Base-by-base conservation (phyloP, 2,329 filamentous ascomycete species). In the Fusarium miscanthi region DNA sequence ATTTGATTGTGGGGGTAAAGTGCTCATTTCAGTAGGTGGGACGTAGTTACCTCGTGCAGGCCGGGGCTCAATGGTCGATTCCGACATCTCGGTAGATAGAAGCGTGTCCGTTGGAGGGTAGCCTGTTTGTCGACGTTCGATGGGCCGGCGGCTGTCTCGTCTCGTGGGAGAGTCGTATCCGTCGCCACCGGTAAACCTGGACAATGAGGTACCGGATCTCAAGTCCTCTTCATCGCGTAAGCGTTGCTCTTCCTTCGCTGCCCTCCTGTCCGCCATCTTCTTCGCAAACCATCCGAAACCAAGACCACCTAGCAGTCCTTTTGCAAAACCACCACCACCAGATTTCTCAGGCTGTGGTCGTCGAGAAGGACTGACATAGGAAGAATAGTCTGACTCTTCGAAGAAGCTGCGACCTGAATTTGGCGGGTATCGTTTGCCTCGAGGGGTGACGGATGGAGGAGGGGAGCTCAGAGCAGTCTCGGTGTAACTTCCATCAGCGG, bases 141-240 rank as follows among this genome's bases (percentile, higher is more conserved):
- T 73, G 16, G 78, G 75, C n/a, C 81, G 78, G 8, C 79, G 80
- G 21, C 77, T 75, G 35, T 75, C 67, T 42, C 74, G 82, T 52
- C 86, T 82, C 0, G 84, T 80, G 4, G 88, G 86, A 21, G 86
- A 86, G 6, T 84, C 83, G 66, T 87, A 85, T 31, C 91, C 91
- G 78, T 94, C 93, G 33, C 89, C 92, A 4, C 89, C 92, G 5
- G 92, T 94, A 69, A 89, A 94, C 74, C 86, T 86, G 27, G 90
- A 89, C n/a, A 87, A 85, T 37, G 87, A 87, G 40, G 88, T 88
- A 9, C 93, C 87, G 27, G 89, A 88, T 59, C 89, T 87, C 72
- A 82, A 75, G 5, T 90, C 85, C 61, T 91, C 88, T 80, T 89
- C 79, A 9, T 85, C 82, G 38, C 78, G 78, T 8, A 82, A 41